Evolutionary conservation across 140 eudicot genomes (phyloP).

Genomic region (Stevia rebaudiana): DNA sequence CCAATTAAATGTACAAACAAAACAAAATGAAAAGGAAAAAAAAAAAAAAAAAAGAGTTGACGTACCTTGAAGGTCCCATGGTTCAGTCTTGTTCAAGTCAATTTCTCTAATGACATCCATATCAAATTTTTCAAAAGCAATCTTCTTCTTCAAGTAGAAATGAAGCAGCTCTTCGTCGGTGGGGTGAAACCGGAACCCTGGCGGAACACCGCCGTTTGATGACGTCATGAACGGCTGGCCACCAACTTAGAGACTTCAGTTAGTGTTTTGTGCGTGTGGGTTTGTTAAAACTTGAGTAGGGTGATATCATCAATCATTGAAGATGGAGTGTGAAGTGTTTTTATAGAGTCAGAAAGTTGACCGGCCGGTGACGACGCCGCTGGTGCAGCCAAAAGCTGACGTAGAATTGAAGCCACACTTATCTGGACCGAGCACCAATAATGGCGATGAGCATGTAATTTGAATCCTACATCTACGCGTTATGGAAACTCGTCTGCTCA

Average conservation of each 20-base stretch:
- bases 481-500: background rate
- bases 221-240: constrained; percentile 38
- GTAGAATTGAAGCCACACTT: constrained; percentile 37
- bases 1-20: background rate
- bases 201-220: constrained; percentile 73
- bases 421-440: constrained; percentile 25
- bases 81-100: constrained; percentile 80
- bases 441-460: constrained; percentile 16
- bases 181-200: constrained; percentile 88
- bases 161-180: constrained; percentile 89
- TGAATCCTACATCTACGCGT: constrained; percentile 32
- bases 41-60: constrained; percentile 6
- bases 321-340: constrained; percentile 26
- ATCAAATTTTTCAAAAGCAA: constrained; percentile 64
- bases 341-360: constrained; percentile 47
- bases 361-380: constrained; percentile 88
- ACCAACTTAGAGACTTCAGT: constrained; percentile 9
- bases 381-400: constrained; percentile 59
- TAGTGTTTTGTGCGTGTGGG: constrained; percentile 6
- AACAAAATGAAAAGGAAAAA: background rate
- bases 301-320: constrained; percentile 26
- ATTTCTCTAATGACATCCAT: constrained; percentile 86
- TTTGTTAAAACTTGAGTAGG: background rate
- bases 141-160: constrained; percentile 78
- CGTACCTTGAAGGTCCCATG: constrained; percentile 98